These are phyloP conservation scores for Gossypium rotundifolium DNA, from an alignment of 345 rosid genomes.

Conservation along the genomic window DNA sequence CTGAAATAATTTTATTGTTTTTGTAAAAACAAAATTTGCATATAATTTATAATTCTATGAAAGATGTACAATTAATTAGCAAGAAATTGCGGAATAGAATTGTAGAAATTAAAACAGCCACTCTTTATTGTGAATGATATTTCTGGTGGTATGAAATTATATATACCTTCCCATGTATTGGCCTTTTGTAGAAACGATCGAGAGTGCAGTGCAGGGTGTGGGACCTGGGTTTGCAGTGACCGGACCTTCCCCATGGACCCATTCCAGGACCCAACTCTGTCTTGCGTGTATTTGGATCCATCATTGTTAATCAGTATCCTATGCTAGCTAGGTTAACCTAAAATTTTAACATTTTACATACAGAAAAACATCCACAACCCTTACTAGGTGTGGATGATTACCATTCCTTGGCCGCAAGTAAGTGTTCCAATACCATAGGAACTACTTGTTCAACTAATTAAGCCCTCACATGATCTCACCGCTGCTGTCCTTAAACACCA, in stretches of 20 bases:
- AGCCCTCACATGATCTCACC: neutral
- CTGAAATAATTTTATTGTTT: no score
- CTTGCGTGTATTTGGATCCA: neutral
- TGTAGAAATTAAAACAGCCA: neutral
- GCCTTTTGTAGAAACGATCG: neutral
- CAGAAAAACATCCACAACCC: neutral
- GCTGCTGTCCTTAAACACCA: neutral
- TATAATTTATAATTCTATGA: no score
- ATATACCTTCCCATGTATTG: neutral
- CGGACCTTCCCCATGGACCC: conserved; percentile 18
- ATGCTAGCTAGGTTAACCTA: conserved; percentile 10
- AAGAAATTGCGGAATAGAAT: no score
- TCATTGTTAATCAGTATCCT: conserved; percentile 16
- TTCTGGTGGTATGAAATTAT: neutral
- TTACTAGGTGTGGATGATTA: no score
- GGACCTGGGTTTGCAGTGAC: conserved; percentile 12
- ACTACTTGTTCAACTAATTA: neutral
- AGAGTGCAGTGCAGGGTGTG: neutral
- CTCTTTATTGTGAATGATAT: no score
- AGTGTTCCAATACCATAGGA: conserved; percentile 20
- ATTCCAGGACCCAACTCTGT: conserved; percentile 10
- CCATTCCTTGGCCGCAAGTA: conserved; percentile 16
- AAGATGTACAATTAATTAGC: no score
- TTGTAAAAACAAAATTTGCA: no score
- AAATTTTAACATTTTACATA: neutral